These are phyloP conservation scores for Phytophthora syringae DNA, from an alignment of 352 stramenopile species.

Conservation along the genomic window DNA sequence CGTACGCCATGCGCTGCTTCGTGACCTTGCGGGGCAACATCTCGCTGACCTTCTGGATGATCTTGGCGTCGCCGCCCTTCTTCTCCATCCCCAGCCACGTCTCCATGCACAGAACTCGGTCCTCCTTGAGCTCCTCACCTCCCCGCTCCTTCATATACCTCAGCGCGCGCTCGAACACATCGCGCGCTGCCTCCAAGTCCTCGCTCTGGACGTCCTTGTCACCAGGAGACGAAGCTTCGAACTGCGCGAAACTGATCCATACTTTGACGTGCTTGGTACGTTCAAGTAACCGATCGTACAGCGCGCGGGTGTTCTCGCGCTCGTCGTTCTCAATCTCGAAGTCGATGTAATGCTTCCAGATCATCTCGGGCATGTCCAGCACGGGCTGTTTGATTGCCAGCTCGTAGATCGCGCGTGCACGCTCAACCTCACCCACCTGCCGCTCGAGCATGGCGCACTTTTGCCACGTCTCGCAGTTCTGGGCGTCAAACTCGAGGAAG, in stretches of 20 bases:
- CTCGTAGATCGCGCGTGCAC: constrained; percentile 96
- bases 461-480: constrained; percentile 95
- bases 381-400: constrained; percentile 94
- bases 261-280: constrained; percentile 98
- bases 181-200: constrained; percentile 75
- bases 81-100: constrained; percentile 96
- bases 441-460: constrained; percentile 97
- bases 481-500: constrained; percentile 79
- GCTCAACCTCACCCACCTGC: constrained; percentile 94
- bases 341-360: constrained; percentile 99
- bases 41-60: constrained; percentile 90
- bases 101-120: constrained; percentile 97
- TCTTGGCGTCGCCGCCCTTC: constrained; percentile 52
- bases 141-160: constrained; percentile 90
- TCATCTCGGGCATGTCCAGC: constrained; percentile 98
- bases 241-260: constrained; percentile 93
- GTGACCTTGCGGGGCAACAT: constrained; percentile 97
- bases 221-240: constrained; percentile 57
- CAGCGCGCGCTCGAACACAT: constrained; percentile 93
- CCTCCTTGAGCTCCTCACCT: constrained; percentile 89
- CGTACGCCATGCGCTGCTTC: constrained; percentile 95
- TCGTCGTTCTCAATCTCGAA: constrained; percentile 95
- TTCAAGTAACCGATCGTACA: constrained; percentile 98
- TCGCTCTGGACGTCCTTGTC: constrained; percentile 36
- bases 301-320: constrained; percentile 82